Evolutionary conservation across 2,329 filamentous ascomycete species (phyloP).

Genomic region (Fusarium sambucinum): DNA sequence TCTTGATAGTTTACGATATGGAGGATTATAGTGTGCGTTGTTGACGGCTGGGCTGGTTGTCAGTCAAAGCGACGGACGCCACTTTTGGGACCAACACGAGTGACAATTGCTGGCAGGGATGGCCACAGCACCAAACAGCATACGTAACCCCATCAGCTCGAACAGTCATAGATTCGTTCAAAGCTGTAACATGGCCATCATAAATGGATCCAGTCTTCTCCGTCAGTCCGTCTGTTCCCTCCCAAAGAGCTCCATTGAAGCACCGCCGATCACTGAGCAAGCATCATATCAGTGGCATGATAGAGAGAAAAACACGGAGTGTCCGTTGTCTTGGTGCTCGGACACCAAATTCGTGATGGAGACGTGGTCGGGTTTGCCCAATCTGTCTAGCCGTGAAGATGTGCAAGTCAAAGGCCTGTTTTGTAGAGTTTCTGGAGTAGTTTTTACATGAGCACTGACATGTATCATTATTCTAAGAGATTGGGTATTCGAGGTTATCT

Average conservation of each 20-base stretch:
- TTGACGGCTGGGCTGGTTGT: not conserved
- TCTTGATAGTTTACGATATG: not conserved
- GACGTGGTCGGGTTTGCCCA: not conserved
- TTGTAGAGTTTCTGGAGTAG: not conserved
- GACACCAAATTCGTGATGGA: constrained; percentile 1
- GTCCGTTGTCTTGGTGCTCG: not conserved
- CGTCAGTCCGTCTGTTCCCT: not conserved
- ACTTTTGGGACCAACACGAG: constrained; percentile 1
- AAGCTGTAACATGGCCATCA: not conserved
- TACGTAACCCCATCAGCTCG: not conserved
- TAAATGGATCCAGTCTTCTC: not conserved
- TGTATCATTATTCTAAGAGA: not conserved
- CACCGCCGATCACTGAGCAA: not conserved
- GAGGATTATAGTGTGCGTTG: not conserved
- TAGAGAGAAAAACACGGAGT: not conserved
- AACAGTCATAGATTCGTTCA: not conserved
- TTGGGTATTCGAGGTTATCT: not conserved
- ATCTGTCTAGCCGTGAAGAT: not conserved
- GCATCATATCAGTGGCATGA: not conserved
- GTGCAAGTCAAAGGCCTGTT: not conserved
- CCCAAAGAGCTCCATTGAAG: not conserved
- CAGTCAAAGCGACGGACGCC: not conserved
- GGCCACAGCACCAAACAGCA: not conserved
- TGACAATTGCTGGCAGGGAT: not conserved
- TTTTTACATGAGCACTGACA: not conserved